Evolutionary conservation across 2,329 filamentous ascomycete genomes (phyloP).

Genomic region (Trichoderma sp.): DNA sequence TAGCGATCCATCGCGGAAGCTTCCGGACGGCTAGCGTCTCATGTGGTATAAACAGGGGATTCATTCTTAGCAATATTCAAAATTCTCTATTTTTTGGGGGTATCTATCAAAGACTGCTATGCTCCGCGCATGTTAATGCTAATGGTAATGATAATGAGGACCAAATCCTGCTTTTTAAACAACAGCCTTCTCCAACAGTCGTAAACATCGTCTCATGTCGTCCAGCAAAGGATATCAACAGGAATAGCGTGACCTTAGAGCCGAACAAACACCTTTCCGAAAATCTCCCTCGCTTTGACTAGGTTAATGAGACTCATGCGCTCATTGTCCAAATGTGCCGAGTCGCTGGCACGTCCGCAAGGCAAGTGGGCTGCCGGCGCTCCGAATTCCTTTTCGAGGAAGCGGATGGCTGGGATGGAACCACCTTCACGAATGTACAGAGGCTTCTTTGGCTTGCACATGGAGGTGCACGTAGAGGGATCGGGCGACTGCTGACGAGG

Average conservation of each 20-base stretch:
- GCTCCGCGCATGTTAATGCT: background rate
- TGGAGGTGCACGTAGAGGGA: conserved; percentile 27
- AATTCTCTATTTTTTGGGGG: background rate
- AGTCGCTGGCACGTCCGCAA: conserved; percentile 91
- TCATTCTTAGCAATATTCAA: background rate
- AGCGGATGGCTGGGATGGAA: conserved; percentile 90
- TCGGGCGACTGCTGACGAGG: conserved; percentile 19
- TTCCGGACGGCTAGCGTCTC: background rate
- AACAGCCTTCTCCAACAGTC: background rate
- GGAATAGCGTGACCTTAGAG: conserved; percentile 41
- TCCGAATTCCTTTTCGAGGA: conserved; percentile 89
- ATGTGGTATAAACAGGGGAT: background rate
- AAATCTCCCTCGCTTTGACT: conserved; percentile 89
- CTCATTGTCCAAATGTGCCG: conserved; percentile 94
- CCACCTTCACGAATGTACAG: conserved; percentile 95
- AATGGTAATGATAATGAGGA: background rate
- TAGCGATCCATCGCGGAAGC: background rate
- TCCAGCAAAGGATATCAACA: background rate
- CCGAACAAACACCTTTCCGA: conserved; percentile 78
- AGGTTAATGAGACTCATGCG: conserved; percentile 84
- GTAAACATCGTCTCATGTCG: background rate
- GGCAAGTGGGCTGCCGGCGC: conserved; percentile 91
- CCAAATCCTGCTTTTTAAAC: background rate
- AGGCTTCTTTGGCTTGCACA: conserved; percentile 57
- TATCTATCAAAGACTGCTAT: conserved; percentile 15